Percentiles rank a stretch among this genome's conserved stretches.
These are phyloP conservation scores for Coemansia sp. DNA, from an alignment of 192 early-diverging fungal species.

Conservation along the genomic window DNA sequence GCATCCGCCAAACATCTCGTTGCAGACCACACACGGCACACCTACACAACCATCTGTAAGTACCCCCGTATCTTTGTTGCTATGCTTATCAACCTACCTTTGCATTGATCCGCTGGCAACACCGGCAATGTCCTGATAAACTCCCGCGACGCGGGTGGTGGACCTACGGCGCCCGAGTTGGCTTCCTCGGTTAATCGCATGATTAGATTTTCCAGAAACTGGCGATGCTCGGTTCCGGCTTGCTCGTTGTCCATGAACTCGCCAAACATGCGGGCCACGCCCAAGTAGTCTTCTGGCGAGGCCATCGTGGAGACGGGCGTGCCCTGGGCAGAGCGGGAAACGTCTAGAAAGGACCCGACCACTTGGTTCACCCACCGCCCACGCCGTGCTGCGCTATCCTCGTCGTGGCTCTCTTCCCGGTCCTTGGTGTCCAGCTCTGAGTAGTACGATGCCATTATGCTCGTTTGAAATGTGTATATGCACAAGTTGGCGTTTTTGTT, in stretches of 20 bases:
- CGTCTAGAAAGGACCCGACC: slow-evolving; percentile 42
- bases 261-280: slow-evolving; percentile 37
- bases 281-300: slow-evolving; percentile 39
- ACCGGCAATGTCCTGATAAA: slow-evolving; percentile 37
- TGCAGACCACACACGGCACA: slow-evolving; percentile 33
- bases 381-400: slow-evolving; percentile 13
- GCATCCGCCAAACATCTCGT: slow-evolving; percentile 9
- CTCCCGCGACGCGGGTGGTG: slow-evolving; percentile 48
- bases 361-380: slow-evolving; percentile 40
- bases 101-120: slow-evolving; percentile 10
- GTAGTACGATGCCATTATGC: slow-evolving; percentile 46
- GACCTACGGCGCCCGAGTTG: slow-evolving; percentile 28
- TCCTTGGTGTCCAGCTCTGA: slow-evolving; percentile 38
- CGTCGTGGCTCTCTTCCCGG: slow-evolving; percentile 21
- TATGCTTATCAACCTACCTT: slow-evolving; percentile 8
- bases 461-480: not conserved
- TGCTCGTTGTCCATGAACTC: slow-evolving; percentile 32
- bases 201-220: slow-evolving; percentile 40
- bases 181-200: slow-evolving; percentile 48
- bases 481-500: too few relatives aligned
- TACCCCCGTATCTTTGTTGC: not conserved
- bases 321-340: slow-evolving; percentile 27
- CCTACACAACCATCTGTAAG: not conserved
- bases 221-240: slow-evolving; percentile 30
- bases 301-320: slow-evolving; percentile 37